Evolutionary conservation across 257 asterid species (phyloP).

Genomic region (Schizonepeta tenuifolia): DNA sequence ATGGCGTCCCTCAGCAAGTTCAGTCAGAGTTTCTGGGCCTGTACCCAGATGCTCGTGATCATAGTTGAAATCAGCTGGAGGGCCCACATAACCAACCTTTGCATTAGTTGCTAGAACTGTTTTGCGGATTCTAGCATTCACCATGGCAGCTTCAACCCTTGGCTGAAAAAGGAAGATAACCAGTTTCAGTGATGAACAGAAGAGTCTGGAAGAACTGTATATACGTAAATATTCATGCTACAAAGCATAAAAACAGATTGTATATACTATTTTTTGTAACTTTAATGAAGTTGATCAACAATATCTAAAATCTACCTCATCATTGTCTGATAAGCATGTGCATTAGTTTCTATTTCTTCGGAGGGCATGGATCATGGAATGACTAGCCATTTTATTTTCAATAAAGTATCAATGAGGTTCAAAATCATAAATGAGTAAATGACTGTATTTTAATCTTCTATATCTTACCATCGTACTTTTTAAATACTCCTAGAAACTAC

Average conservation of each 20-base stretch:
- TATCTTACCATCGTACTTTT: not conserved
- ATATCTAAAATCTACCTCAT: constrained; percentile 8
- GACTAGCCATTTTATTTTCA: not conserved
- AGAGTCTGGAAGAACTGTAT: not conserved
- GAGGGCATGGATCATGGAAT: not conserved
- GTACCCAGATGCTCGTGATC: constrained; percentile 88
- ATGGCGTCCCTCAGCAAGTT: constrained; percentile 81
- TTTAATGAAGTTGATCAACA: not conserved
- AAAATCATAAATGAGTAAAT: not conserved
- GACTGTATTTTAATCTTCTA: not conserved
- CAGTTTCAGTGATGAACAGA: constrained; percentile 6
- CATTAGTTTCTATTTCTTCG: not conserved
- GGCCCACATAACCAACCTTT: constrained; percentile 90
- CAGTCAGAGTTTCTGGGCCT: constrained; percentile 71
- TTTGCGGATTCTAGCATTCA: constrained; percentile 90
- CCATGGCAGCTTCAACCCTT: constrained; percentile 97
- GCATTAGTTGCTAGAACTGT: constrained; percentile 86
- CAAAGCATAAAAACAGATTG: not conserved
- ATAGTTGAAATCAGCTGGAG: constrained; percentile 84
- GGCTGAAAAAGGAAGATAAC: constrained; percentile 62
- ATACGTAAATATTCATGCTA: not conserved
- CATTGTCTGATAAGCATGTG: not conserved
- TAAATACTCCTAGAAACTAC: not conserved
- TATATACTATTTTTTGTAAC: not conserved
- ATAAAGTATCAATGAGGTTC: not conserved